Evolutionary conservation across 2,329 filamentous ascomycete genomes (phyloP).

Genomic region (Fusarium nodosum): DNA sequence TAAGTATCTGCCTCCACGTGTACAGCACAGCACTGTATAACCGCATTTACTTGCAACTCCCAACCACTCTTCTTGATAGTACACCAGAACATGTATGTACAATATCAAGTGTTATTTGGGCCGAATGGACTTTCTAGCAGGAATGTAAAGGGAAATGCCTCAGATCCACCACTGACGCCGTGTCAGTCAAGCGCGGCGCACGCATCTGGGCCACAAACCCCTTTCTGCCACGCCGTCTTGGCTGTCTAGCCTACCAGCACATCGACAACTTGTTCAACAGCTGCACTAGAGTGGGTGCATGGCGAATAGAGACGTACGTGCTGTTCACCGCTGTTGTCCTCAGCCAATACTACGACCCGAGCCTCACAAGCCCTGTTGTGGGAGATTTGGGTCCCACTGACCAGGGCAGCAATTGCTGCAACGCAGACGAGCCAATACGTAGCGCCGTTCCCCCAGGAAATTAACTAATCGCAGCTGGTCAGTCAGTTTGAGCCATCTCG

Average conservation of each 20-base stretch:
- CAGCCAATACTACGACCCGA: conserved; percentile 38
- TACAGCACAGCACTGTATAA: background rate
- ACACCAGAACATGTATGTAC: background rate
- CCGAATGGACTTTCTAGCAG: conserved; percentile 20
- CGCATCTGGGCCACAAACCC: conserved; percentile 29
- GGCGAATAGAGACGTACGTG: conserved; percentile 35
- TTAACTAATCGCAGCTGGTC: conserved; percentile 38
- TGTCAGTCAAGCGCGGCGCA: conserved; percentile 28
- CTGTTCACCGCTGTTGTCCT: conserved; percentile 47
- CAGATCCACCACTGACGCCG: conserved; percentile 47
- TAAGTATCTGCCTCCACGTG: background rate
- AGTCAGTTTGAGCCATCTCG: conserved; percentile 30
- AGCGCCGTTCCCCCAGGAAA: conserved; percentile 45
- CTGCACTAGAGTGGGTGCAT: conserved; percentile 43
- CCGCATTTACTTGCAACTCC: background rate
- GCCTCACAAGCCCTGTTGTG: conserved; percentile 41
- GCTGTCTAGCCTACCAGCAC: conserved; percentile 28
- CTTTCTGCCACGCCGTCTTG: conserved; percentile 40
- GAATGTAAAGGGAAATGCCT: conserved; percentile 55
- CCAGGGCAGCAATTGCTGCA: conserved; percentile 36
- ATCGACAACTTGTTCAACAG: conserved; percentile 39
- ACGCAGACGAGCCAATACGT: conserved; percentile 42
- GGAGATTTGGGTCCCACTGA: conserved; percentile 47
- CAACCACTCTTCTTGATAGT: conserved; percentile 7
- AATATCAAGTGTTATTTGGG: conserved; percentile 16